A percentile compares a stretch with the other conserved stretches of the same genome.
Conservation (phyloP, 75 land plant genomes). For the Pinus albicaulis region DNA sequence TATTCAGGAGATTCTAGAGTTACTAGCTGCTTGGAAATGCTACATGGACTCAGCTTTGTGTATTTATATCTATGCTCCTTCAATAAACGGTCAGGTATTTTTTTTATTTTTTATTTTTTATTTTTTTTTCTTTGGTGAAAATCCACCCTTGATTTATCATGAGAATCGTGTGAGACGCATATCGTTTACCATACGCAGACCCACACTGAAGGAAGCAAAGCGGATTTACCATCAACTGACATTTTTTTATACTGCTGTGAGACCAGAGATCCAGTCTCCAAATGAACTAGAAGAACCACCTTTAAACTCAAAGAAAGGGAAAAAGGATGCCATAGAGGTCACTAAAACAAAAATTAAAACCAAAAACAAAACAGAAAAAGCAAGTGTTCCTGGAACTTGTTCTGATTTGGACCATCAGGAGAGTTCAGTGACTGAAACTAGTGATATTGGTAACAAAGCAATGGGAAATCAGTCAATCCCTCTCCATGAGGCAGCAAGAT, state of each 20-base stretch:
- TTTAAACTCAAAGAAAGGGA: neutral
- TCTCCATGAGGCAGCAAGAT: slow-evolving; percentile 87
- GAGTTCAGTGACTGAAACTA: slow-evolving; percentile 4
- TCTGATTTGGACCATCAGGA: slow-evolving; percentile 12
- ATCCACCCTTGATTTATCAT: slow-evolving; percentile 39
- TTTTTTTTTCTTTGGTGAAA: slow-evolving; percentile 79
- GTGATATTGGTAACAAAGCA: slow-evolving; percentile 9
- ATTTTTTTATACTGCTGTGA: slow-evolving; percentile 28
- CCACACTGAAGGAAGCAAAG: slow-evolving; percentile 88
- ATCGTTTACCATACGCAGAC: slow-evolving; percentile 81
- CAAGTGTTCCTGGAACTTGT: slow-evolving; percentile 11
- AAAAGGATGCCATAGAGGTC: neutral
- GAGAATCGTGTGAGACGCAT: slow-evolving; percentile 46
- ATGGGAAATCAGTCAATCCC: slow-evolving; percentile 32
- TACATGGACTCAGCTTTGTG: slow-evolving; percentile 62
- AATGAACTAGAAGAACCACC: slow-evolving; percentile 10
- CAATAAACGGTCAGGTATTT: slow-evolving; percentile 67
- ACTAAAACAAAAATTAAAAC: slow-evolving; percentile 3
- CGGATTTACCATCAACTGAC: slow-evolving; percentile 64
- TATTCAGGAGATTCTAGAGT: slow-evolving; percentile 76
- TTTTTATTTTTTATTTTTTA: no score
- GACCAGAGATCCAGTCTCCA: slow-evolving; percentile 5
- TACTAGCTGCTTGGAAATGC: slow-evolving; percentile 74
- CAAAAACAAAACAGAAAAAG: slow-evolving; percentile 12
- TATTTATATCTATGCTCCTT: slow-evolving; percentile 77